Base-by-base conservation (phyloP, 345 rosid species). In the Crucihimalaya himalaica region DNA sequence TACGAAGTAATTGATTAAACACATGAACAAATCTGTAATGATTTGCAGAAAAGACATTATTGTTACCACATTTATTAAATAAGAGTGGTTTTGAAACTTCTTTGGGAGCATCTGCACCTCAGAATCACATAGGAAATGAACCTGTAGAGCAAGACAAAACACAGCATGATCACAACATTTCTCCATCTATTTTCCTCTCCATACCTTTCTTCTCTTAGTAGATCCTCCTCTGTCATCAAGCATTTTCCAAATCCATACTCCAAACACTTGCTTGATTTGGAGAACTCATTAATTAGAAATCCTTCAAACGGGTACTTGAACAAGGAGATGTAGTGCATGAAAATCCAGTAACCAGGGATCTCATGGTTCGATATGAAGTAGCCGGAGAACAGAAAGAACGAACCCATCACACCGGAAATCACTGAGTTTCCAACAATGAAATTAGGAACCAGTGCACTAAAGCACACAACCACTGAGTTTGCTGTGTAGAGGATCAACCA, bases 231-330 rank as follows among this genome's bases (percentile, higher is more conserved):
- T 0, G 79, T 87, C 63, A 85, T 81, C 78, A 82, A 45, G 71
- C 97, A 94, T 16, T 73, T 71, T 47, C 96, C 97, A 8, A 89
- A 62, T 70, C 86, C 83, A 68, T 79, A 77, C 82, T 89, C 84
- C 63, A 91, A 79, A 81, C 99, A 94, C 80, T 89, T 88, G 25
- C 80, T 86, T 23, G 93, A 86, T 23, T 70, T 75, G 6, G 98
- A 87, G 86, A 94, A 94, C 83, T 94, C 97, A 35, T 91, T 94
- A 28, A 94, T 89, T 78, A 95, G 81, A 63, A 93, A 89, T 27
- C 91, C 93, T 84, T 95, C 99, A 53, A 94, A 95, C 2, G 99
- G 99, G 71, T 95, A 95, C 93, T 95, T 95, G 63, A 95, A 95
- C 67, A 95, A 68, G 2, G 97, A 91, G 20, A 91, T 74, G 63